Conservation (phyloP, 177 flowering plant species). For the Tripterygium wilfordii region DNA sequence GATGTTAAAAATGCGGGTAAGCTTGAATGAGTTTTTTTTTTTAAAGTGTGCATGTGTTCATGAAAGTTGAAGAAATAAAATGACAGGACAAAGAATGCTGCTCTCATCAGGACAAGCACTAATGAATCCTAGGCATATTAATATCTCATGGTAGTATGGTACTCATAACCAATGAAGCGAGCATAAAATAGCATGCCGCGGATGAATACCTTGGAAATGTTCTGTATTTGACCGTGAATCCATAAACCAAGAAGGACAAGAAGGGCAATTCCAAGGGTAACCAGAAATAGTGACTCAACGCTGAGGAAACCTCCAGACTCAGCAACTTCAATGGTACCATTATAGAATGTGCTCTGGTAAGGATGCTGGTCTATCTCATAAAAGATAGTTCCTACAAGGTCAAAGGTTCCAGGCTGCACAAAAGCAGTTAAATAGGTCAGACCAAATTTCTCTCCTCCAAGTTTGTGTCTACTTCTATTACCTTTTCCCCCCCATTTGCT, state of each 20-base stretch:
- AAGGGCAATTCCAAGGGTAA: slow-evolving; percentile 73
- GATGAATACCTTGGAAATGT: slow-evolving; percentile 63
- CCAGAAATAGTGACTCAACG: slow-evolving; percentile 80
- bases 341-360: slow-evolving; percentile 76
- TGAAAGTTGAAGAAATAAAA: too few relatives aligned
- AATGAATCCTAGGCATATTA: too few relatives aligned
- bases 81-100: too few relatives aligned
- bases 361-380: slow-evolving; percentile 86
- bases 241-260: slow-evolving; percentile 66
- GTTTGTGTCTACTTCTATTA: too few relatives aligned
- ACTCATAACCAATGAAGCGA: too few relatives aligned
- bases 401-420: slow-evolving; percentile 87
- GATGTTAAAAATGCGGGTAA: too few relatives aligned
- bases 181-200: neutral
- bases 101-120: too few relatives aligned
- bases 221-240: slow-evolving; percentile 63
- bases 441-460: neutral
- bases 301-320: slow-evolving; percentile 76
- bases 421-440: slow-evolving; percentile 1
- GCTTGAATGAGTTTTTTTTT: too few relatives aligned
- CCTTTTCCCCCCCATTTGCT: too few relatives aligned
- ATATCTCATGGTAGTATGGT: too few relatives aligned
- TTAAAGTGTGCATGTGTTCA: too few relatives aligned
- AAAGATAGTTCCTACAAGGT: slow-evolving; percentile 83
- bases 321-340: slow-evolving; percentile 94